Percentiles rank a stretch among this genome's conserved stretches.
phyloP scores from a whole-genome alignment of 345 rosid genomes.

The Isatis tinctoria region DNA sequence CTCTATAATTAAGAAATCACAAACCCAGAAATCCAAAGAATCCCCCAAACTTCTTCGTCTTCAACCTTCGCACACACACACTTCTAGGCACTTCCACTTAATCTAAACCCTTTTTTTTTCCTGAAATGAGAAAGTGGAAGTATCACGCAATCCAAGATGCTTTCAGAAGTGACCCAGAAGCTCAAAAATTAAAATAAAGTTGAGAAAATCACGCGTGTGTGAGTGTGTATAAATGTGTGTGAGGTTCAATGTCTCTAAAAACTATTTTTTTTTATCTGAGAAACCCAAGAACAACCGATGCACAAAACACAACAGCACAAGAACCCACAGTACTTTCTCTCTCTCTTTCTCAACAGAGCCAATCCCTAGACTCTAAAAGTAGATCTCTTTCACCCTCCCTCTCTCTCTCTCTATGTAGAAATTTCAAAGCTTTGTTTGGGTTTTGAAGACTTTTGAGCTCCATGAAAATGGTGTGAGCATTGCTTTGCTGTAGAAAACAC shows the following conservation, averaged over 20 bases:
- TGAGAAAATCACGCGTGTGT: conserved; percentile 32
- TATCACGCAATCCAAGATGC: conserved; percentile 54
- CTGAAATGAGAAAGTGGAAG: conserved; percentile 29
- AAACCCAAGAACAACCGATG: conserved; percentile 37
- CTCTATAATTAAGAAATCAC: conserved; percentile 7
- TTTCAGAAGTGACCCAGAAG: not conserved
- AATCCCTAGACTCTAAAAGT: conserved; percentile 30
- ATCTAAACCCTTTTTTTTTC: conserved; percentile 35
- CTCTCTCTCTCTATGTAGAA: not conserved
- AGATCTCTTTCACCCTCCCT: conserved; percentile 16
- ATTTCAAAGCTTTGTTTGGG: conserved; percentile 17
- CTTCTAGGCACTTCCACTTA: conserved; percentile 23
- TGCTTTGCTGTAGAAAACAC: conserved; percentile 30
- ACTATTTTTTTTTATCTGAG: not conserved
- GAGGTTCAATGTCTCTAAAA: conserved; percentile 27
- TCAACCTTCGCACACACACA: conserved; percentile 1
- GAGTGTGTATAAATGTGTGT: conserved; percentile 26
- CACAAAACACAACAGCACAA: conserved; percentile 38
- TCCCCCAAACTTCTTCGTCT: conserved; percentile 6
- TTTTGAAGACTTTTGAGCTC: conserved; percentile 25
- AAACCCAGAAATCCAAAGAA: not conserved
- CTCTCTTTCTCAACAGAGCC: conserved; percentile 20
- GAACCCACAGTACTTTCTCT: conserved; percentile 12
- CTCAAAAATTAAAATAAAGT: not conserved
- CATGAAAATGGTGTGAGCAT: conserved; percentile 37